Evolutionary conservation across 306 rosid species (phyloP).

Genomic region (Gastrolobium villosum): DNA sequence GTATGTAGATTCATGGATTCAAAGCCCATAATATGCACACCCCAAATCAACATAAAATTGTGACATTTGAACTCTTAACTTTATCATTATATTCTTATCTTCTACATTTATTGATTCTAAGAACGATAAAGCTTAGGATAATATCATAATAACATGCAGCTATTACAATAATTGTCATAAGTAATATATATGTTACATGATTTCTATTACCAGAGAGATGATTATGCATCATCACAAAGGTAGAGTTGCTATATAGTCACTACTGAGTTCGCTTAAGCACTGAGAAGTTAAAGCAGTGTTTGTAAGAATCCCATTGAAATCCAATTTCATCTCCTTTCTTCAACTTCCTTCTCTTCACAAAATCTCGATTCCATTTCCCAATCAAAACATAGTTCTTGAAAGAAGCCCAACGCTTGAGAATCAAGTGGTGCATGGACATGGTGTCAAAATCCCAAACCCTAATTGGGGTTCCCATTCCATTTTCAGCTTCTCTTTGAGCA

Average conservation of each 20-base stretch:
- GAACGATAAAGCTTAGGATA: too few relatives aligned
- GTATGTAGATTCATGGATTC: too few relatives aligned
- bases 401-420: slow-evolving; percentile 48
- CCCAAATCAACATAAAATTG: too few relatives aligned
- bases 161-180: too few relatives aligned
- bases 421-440: slow-evolving; percentile 24
- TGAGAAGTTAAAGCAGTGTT: slow-evolving; percentile 40
- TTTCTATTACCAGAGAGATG: neutral
- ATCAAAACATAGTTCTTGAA: slow-evolving; percentile 31
- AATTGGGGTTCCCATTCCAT: slow-evolving; percentile 1
- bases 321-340: slow-evolving; percentile 48
- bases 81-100: too few relatives aligned
- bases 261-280: slow-evolving; percentile 7
- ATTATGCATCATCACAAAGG: neutral
- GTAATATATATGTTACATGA: neutral
- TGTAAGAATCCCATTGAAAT: slow-evolving; percentile 39
- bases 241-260: neutral
- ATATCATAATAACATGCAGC: too few relatives aligned
- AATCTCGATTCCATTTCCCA: slow-evolving; percentile 41
- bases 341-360: slow-evolving; percentile 39
- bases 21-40: too few relatives aligned
- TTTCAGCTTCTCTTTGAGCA: neutral
- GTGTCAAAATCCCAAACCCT: slow-evolving; percentile 44
- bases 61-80: too few relatives aligned
- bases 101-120: too few relatives aligned